phyloP scores from a whole-genome alignment of 148 eudicot species.

The Rhododendron molle region DNA sequence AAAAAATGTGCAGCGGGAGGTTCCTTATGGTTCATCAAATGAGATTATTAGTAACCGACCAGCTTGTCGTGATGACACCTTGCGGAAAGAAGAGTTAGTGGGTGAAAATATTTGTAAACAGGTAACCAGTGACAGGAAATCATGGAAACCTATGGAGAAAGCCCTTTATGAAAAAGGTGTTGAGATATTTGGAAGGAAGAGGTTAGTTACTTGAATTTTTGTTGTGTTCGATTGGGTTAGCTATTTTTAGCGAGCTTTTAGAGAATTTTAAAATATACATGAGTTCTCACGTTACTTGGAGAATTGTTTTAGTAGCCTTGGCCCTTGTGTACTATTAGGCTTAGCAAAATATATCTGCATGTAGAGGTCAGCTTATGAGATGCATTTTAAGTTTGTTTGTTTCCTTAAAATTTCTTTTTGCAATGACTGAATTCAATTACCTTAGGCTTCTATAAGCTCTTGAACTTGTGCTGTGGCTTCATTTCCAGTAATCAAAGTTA shows the following conservation, averaged over 20 bases:
- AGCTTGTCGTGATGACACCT: slow-evolving; percentile 30
- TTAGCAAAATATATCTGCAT: neutral
- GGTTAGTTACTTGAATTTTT: slow-evolving; percentile 35
- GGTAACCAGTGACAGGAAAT: slow-evolving; percentile 39
- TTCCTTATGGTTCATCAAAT: slow-evolving; percentile 29
- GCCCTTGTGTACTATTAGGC: neutral
- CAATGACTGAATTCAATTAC: neutral
- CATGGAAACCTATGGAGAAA: slow-evolving; percentile 85
- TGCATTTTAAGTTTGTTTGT: neutral
- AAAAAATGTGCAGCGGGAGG: slow-evolving; percentile 36
- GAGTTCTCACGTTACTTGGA: neutral
- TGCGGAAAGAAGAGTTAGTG: slow-evolving; percentile 60
- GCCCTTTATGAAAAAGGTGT: slow-evolving; percentile 84
- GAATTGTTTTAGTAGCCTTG: neutral
- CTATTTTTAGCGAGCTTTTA: neutral
- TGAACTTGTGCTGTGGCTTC: neutral
- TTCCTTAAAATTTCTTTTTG: neutral
- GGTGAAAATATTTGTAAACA: slow-evolving; percentile 64
- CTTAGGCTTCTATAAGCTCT: neutral
- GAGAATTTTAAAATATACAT: neutral
- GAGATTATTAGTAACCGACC: slow-evolving; percentile 27
- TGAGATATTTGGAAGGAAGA: slow-evolving; percentile 91
- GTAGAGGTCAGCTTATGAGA: neutral
- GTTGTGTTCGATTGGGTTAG: neutral
- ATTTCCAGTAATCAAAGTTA: neutral